Conservation (phyloP, 2,329 filamentous ascomycete genomes). For the Fusarium ramigenum region DNA sequence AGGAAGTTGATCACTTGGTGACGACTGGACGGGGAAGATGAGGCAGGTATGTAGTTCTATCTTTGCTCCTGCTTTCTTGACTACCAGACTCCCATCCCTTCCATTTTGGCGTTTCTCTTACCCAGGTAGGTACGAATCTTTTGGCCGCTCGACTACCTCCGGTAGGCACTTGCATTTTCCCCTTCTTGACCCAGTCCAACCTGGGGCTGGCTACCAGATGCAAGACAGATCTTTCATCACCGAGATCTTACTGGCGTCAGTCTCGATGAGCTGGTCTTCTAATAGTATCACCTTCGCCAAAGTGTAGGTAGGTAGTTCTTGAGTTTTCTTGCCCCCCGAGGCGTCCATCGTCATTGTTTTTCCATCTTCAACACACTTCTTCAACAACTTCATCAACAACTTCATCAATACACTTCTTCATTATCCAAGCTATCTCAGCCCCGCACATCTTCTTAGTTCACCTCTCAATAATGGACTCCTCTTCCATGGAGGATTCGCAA, state of each 20-base stretch:
- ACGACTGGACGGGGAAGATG: background rate
- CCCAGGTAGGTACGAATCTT: background rate
- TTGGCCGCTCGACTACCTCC: background rate
- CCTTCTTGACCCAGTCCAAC: background rate
- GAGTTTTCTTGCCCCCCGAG: too few relatives aligned
- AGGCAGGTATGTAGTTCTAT: background rate
- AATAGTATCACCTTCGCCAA: too few relatives aligned
- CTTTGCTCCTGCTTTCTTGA: background rate
- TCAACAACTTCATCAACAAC: background rate
- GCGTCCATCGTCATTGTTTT: background rate
- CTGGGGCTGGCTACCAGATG: background rate
- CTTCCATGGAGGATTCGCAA: too few relatives aligned
- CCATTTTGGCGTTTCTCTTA: background rate
- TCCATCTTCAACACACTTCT: background rate
- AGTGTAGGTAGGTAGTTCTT: too few relatives aligned
- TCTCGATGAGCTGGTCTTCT: too few relatives aligned
- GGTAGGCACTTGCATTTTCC: background rate
- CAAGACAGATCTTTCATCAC: too few relatives aligned
- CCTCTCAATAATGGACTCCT: background rate
- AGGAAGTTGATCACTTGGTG: background rate
- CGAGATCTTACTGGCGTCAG: too few relatives aligned
- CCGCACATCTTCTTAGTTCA: background rate
- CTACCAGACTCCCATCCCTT: background rate
- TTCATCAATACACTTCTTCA: background rate
- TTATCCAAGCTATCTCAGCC: background rate